Evolutionary conservation across 257 asterid genomes (phyloP).

Genomic region (Eustoma russellianum): DNA sequence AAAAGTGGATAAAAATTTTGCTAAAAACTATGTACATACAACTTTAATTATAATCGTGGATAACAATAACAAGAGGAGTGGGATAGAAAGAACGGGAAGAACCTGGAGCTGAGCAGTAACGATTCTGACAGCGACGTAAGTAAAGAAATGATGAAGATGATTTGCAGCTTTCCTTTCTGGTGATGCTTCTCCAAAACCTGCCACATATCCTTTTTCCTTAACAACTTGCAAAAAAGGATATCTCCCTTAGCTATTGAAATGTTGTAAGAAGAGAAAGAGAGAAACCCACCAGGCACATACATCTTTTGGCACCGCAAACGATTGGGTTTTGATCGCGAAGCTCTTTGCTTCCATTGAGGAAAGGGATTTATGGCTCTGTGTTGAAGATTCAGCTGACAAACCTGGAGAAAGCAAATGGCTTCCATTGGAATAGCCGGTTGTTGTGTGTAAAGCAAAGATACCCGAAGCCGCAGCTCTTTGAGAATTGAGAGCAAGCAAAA

Average conservation of each 20-base stretch:
- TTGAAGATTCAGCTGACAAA: constrained; percentile 18
- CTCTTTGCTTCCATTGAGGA: constrained; percentile 26
- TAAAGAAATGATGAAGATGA: constrained; percentile 78
- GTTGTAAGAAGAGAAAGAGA: too few species aligned
- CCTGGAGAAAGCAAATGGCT: constrained; percentile 19
- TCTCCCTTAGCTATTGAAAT: too few species aligned
- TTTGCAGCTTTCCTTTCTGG: constrained; percentile 81
- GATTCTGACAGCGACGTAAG: constrained; percentile 58
- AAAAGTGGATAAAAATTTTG: too few species aligned
- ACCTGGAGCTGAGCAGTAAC: constrained; percentile 81
- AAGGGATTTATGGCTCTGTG: constrained; percentile 15
- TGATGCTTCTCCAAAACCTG: constrained; percentile 86
- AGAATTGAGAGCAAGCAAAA: neutral
- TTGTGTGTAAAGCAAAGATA: too few species aligned
- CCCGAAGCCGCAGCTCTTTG: neutral
- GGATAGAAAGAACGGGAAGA: neutral
- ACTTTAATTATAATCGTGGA: too few species aligned
- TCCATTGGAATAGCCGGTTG: constrained; percentile 26
- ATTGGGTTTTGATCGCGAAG: constrained; percentile 15
- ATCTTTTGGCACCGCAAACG: constrained; percentile 60
- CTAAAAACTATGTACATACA: too few species aligned
- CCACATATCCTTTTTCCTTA: neutral
- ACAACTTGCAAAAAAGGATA: too few species aligned
- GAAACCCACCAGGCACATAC: constrained; percentile 75
- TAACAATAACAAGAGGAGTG: neutral